Base-by-base conservation (phyloP, 2,329 filamentous ascomycete species). In the Phyllachora maydis region DNA sequence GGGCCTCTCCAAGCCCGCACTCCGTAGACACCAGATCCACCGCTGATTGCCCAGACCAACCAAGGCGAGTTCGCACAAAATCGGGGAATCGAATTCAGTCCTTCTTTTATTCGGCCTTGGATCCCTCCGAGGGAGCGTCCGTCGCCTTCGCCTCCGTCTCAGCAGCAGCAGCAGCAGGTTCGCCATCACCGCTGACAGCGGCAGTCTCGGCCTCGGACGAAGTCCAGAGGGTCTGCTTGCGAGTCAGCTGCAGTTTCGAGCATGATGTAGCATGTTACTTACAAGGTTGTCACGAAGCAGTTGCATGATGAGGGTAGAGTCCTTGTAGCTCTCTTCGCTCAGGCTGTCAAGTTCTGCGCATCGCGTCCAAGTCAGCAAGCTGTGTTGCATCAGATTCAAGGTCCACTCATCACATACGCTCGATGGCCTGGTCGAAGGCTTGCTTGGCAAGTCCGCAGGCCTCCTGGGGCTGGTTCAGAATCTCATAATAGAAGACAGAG, bases 401-500 rank as follows among this genome's bases (percentile, higher is more conserved):
- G 9, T 7, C 22, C 4, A 14, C n/a, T 38, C 47, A 11, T 16
- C 3, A 36, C 38, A 34, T 41, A 64, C 59, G 59, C 43, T 83
- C 83, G 67, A 93, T 93, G 38, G 85, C 85, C 56, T 95, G 85
- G 46, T 91, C 81, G 46, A 91, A 91, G 29, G 79, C 79, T 53
- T 85, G 78, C 70, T 91, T 91, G 54, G 81, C 85, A 39, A 93
- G 72, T 54, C 92, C 83, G 73, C 85, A 93, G 48, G 83, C 85
- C 61, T 90, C 85, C 53, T 95, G 88, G 35, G 85, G 85, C 20
- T 85, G 82, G 66, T 95, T 98, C 45, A 95, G 66, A 51, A 95
- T 98, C 71, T 98, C 79, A 55, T 98, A 98, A 74, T 95, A 95
- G 68, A 93, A 95, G 46, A 93, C 83, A 36, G 83, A 92, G 66